Conservation (phyloP, 2,329 filamentous ascomycete species). For the Diaporthe citriasiana region DNA sequence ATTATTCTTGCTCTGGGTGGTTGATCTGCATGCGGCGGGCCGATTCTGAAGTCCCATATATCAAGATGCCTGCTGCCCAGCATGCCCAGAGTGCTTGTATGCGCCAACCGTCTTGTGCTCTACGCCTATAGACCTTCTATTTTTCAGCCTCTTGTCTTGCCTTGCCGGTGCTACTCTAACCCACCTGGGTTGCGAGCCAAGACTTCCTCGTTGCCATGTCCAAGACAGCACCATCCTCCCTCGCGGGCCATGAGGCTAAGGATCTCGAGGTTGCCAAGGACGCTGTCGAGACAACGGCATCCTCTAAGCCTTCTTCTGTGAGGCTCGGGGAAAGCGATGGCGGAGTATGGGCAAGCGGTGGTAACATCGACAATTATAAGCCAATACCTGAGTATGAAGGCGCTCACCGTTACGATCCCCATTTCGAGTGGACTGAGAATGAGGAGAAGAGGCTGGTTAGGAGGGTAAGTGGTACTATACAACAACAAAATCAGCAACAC, state of each 20-base stretch:
- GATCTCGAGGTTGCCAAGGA: conserved; percentile 36
- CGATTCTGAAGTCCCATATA: conserved; percentile 5
- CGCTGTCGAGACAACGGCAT: conserved; percentile 17
- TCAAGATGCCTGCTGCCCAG: conserved; percentile 23
- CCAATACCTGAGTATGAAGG: conserved; percentile 71
- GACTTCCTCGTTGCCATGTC: conserved; percentile 23
- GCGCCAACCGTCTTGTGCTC: conserved; percentile 15
- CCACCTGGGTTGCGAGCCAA: conserved; percentile 18
- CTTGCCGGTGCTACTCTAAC: neutral
- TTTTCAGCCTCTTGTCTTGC: conserved; percentile 6
- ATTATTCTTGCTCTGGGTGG: neutral
- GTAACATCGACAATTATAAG: conserved; percentile 54
- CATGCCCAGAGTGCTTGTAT: conserved; percentile 7
- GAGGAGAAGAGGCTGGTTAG: conserved; percentile 69
- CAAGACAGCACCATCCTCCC: neutral
- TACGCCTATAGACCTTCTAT: neutral
- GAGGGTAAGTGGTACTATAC: conserved; percentile 56
- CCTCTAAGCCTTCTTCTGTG: conserved; percentile 20
- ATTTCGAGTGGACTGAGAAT: conserved; percentile 67
- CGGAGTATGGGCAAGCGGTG: conserved; percentile 38
- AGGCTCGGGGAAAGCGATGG: conserved; percentile 39
- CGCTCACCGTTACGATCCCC: conserved; percentile 70
- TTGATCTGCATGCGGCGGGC: conserved; percentile 9
- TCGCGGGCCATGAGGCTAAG: conserved; percentile 28
- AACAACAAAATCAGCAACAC: neutral